Conservation (phyloP, 208 protist genomes). For the Angomonas ambiguus region DNA sequence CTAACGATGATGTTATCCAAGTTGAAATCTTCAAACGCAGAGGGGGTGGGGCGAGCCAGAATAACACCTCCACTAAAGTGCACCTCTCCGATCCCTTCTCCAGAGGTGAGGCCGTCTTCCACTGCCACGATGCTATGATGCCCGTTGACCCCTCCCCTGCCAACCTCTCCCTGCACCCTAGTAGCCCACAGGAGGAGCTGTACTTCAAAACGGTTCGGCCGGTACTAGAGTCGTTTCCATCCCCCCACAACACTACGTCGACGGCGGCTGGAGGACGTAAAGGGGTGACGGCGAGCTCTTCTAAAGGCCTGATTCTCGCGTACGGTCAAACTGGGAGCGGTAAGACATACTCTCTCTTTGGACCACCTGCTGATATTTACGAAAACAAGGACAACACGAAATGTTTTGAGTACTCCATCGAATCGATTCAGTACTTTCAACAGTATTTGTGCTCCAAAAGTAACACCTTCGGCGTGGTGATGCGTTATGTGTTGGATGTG, state of each 20-base stretch:
- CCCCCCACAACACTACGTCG: too few species aligned
- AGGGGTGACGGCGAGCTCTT: background rate
- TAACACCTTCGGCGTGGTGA: slow-evolving; percentile 41
- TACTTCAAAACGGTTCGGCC: slow-evolving; percentile 17
- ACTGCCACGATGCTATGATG: slow-evolving; percentile 35
- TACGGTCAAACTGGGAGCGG: slow-evolving; percentile 83
- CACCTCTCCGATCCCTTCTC: slow-evolving; percentile 30
- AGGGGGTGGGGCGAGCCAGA: too few species aligned
- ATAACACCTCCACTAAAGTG: slow-evolving; percentile 3
- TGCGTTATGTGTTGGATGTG: slow-evolving; percentile 45
- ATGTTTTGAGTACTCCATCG: background rate
- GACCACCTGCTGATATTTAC: slow-evolving; percentile 10
- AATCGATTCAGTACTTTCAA: slow-evolving; percentile 1
- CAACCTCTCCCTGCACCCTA: background rate
- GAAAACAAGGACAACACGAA: background rate
- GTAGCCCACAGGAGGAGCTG: slow-evolving; percentile 22
- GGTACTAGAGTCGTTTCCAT: slow-evolving; percentile 10
- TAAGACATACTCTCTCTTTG: slow-evolving; percentile 84
- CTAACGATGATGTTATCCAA: background rate
- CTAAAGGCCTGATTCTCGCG: slow-evolving; percentile 43
- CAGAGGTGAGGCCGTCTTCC: slow-evolving; percentile 26
- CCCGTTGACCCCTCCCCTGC: background rate
- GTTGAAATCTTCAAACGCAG: too few species aligned
- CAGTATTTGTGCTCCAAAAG: background rate
- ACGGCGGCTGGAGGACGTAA: background rate